Conservation (phyloP, 257 asterid genomes). For the Euphrasia confusa region DNA sequence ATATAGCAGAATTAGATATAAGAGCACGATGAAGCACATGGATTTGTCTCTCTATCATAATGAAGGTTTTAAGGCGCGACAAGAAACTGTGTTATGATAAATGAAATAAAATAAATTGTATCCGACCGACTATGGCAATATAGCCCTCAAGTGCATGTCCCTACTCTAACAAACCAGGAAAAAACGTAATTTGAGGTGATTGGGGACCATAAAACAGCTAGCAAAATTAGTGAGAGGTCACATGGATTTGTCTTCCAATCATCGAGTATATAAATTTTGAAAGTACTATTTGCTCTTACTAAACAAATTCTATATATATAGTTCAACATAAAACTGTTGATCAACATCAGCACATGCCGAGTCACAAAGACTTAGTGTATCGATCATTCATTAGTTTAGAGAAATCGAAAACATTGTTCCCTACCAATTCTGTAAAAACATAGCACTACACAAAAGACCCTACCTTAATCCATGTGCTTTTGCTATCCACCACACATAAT, state of each 20-base stretch:
- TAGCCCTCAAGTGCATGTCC: background rate
- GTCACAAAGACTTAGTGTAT: too few relatives aligned
- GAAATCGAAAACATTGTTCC: background rate
- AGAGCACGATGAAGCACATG: background rate
- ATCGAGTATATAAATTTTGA: background rate
- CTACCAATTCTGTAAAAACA: background rate
- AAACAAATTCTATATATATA: too few relatives aligned
- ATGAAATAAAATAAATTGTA: background rate
- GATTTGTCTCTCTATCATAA: background rate
- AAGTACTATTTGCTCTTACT: too few relatives aligned
- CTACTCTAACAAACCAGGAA: too few relatives aligned
- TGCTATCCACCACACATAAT: constrained; percentile 23
- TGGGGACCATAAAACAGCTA: background rate
- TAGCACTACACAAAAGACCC: too few relatives aligned
- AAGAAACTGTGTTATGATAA: background rate
- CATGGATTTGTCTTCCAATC: too few relatives aligned
- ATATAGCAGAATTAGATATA: too few relatives aligned
- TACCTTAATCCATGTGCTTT: constrained; percentile 1
- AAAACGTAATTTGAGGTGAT: background rate
- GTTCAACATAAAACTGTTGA: too few relatives aligned
- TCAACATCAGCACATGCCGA: too few relatives aligned
- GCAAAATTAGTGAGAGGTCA: background rate
- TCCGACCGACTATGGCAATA: background rate
- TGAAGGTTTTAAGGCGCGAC: background rate
- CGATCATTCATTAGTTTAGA: too few relatives aligned